phyloP scores from a whole-genome alignment of 2,329 filamentous ascomycete species.

The Sporothrix curviconia region DNA sequence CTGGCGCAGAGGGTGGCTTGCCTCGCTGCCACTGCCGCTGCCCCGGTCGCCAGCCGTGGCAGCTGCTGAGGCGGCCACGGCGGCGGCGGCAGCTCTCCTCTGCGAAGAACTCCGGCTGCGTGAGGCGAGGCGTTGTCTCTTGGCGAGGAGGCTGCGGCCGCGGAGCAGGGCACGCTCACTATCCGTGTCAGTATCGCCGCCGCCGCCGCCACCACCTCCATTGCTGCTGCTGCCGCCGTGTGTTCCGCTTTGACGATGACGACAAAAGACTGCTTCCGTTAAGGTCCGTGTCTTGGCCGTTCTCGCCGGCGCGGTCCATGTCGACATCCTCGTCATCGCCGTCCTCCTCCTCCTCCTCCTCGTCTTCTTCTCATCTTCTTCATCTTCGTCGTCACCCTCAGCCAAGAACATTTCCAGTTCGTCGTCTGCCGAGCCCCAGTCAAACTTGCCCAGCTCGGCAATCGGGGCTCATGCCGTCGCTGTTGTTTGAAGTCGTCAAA shows the following conservation, averaged over 20 bases:
- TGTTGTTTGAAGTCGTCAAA: conserved; percentile 42
- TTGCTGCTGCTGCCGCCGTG: conserved; percentile 22
- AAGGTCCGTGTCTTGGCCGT: conserved; percentile 29
- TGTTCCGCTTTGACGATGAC: conserved; percentile 21
- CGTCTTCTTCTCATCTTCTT: conserved; percentile 29
- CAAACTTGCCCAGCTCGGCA: conserved; percentile 50
- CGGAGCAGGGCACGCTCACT: conserved; percentile 24
- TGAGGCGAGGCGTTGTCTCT: conserved; percentile 42
- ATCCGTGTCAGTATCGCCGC: conserved; percentile 27
- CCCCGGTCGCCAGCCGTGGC: neutral
- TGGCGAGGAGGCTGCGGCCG: conserved; percentile 37
- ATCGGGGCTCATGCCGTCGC: conserved; percentile 44
- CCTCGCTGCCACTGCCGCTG: conserved; percentile 19
- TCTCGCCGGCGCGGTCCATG: conserved; percentile 19
- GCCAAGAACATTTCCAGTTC: conserved; percentile 71
- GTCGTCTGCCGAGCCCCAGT: conserved; percentile 60
- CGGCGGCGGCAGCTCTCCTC: conserved; percentile 34
- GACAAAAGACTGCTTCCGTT: conserved; percentile 10
- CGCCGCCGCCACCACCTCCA: conserved; percentile 21
- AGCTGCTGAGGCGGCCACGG: neutral
- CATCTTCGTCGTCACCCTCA: conserved; percentile 44
- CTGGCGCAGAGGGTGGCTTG: conserved; percentile 30
- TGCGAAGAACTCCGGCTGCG: conserved; percentile 42
- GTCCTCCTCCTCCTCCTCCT: conserved; percentile 27
- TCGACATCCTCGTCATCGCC: conserved; percentile 30